Percentiles rank a stretch among this genome's conserved stretches.
Conservation (phyloP, 1,284 basidiomycete genomes). For the Thelephora terrestris region DNA sequence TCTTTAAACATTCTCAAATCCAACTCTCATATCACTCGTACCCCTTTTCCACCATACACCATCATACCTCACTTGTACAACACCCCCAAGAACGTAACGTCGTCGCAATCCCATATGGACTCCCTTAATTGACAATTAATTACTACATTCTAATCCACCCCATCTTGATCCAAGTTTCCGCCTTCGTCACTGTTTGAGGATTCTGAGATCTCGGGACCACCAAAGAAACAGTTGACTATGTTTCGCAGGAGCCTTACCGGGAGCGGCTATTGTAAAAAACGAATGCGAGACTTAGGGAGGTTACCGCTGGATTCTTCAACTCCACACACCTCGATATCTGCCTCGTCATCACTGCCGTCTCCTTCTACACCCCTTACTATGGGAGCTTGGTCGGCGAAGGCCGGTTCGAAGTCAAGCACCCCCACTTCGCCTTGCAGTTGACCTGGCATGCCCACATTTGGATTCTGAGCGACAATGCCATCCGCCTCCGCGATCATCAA, state of each 20-base stretch:
- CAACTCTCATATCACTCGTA: no score
- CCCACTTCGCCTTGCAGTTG: conserved; percentile 18
- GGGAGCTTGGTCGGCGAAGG: conserved; percentile 9
- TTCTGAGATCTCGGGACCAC: conserved; percentile 21
- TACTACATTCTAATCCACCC: no score
- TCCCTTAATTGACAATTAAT: no score
- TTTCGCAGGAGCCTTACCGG: conserved; percentile 53
- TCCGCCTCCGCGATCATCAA: conserved; percentile 35
- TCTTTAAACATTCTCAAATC: no score
- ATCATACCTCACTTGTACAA: no score
- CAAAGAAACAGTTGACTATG: conserved; percentile 54
- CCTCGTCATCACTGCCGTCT: conserved; percentile 24
- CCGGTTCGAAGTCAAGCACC: conserved; percentile 8
- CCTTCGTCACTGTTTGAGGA: no score
- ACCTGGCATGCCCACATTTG: conserved; percentile 20
- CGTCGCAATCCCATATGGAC: no score
- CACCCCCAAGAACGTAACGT: no score
- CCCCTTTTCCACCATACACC: no score
- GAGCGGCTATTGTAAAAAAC: conserved; percentile 33
- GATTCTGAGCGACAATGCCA: conserved; percentile 15
- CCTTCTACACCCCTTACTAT: conserved; percentile 19
- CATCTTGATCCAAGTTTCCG: no score
- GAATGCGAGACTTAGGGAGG: not conserved
- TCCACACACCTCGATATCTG: conserved; percentile 37
- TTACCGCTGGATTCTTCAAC: conserved; percentile 4